Evolutionary conservation across 148 eudicot species (phyloP), one percentile per base, ranked within the genome.

Genomic region (Dianthus caryophyllus): DNA sequence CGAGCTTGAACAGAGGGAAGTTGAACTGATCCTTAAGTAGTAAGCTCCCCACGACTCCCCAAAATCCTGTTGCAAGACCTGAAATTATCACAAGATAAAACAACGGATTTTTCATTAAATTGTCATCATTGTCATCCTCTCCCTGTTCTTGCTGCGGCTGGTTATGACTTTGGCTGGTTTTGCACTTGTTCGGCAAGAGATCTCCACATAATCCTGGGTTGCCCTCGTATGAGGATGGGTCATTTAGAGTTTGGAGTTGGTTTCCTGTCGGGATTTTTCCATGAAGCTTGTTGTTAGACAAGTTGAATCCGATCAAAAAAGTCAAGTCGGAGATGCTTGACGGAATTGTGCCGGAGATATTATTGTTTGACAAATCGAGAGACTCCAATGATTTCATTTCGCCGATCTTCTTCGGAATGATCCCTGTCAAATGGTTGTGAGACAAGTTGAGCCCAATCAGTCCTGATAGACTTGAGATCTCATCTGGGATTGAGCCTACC

Each of bases 121-220:
- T 18, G 12, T 30, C n/a, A n/a, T n/a, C n/a, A n/a, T n/a, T n/a
- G n/a, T n/a, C 65, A 10, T 69, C 66, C 27, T 27, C 38, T 10
- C 70, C 53, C 0, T 1, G 22, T 4, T 39, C 20, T 36, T 48
- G 43, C 18, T 15, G 8, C 31, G 38, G 18, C 12, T 43, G 53
- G 14, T 38, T 30, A 29, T 46, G 11, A 12, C 21, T 2, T 2
- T 48, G 24, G 6, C 60, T 70, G 26, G 46, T 49, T 1, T 41
- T 20, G 46, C 85, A 82, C 17, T 52, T 67, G 22, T 27, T 61
- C 13, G 68, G 68, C 52, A 79, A 46, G 20, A 77, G 82, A 46
- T 67, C 39, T 22, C 88, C 88, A 47, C 84, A 84, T 9, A 84
- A 74, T 20, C 71, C 75, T 10, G 56, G 46, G 50, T 84, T 84